phyloP scores from a whole-genome alignment of 352 stramenopile species.

The Phytopythium oedochilum region DNA sequence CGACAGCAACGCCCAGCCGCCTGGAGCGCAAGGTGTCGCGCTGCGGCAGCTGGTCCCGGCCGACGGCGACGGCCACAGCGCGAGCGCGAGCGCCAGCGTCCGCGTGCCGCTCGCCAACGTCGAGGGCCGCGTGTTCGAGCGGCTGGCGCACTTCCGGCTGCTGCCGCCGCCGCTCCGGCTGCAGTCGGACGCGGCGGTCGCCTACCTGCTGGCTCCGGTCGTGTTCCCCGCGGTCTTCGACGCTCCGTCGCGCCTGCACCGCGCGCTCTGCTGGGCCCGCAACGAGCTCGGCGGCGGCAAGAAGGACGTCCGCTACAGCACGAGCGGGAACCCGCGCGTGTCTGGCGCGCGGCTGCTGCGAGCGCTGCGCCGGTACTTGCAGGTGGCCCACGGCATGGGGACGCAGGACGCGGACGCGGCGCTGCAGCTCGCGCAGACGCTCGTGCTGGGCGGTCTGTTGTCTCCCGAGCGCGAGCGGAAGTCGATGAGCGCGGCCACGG shows the following conservation, averaged over 20 bases:
- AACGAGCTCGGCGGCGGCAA: not conserved
- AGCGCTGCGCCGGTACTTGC: conserved; percentile 18
- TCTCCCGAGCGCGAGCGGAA: conserved; percentile 9
- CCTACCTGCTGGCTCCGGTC: conserved; percentile 25
- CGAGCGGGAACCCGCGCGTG: conserved; percentile 13
- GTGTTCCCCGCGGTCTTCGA: conserved; percentile 21
- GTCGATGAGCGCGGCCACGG: not conserved
- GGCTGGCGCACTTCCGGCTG: conserved; percentile 27
- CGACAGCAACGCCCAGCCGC: not conserved
- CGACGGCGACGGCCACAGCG: not conserved
- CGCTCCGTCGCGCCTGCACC: conserved; percentile 20
- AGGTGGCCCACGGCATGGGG: conserved; percentile 18
- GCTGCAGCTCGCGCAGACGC: conserved; percentile 25
- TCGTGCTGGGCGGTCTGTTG: conserved; percentile 30
- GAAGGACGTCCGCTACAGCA: not conserved
- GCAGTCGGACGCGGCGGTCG: conserved; percentile 27
- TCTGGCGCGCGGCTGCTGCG: conserved; percentile 34
- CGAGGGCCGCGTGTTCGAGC: conserved; percentile 30
- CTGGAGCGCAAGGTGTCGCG: no score
- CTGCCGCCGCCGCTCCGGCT: conserved; percentile 21
- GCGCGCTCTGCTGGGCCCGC: not conserved
- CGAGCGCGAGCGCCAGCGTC: not conserved
- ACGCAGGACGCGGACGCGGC: conserved; percentile 17
- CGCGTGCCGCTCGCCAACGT: conserved; percentile 6
- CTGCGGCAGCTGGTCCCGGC: no score